phyloP scores from a whole-genome alignment of 2,329 filamentous ascomycete genomes.

The Curvularia sp. region DNA sequence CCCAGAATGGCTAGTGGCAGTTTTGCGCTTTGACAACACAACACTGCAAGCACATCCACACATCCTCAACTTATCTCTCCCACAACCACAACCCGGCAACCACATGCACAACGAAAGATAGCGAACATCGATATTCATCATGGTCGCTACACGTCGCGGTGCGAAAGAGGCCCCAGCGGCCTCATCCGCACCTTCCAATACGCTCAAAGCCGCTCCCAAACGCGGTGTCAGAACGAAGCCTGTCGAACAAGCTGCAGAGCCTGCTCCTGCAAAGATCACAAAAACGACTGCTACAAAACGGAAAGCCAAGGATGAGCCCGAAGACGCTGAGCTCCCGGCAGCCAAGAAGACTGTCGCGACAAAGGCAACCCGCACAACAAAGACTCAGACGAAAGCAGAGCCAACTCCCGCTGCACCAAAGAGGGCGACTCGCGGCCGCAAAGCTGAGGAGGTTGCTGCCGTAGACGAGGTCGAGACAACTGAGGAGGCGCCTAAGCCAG shows the following conservation, averaged over 20 bases:
- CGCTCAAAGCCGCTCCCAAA: conserved; percentile 44
- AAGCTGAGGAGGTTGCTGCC: conserved; percentile 20
- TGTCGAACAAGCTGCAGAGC: conserved; percentile 29
- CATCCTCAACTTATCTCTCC: conserved; percentile 21
- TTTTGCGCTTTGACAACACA: conserved; percentile 36
- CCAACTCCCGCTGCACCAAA: conserved; percentile 30
- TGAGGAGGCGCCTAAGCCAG: conserved; percentile 27
- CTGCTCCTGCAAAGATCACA: conserved; percentile 26
- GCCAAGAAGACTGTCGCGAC: conserved; percentile 31
- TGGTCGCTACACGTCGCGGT: conserved; percentile 45
- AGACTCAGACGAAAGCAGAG: conserved; percentile 26
- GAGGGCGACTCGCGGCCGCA: conserved; percentile 36
- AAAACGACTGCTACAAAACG: conserved; percentile 31
- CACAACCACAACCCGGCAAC: conserved; percentile 14
- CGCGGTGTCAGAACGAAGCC: conserved; percentile 40
- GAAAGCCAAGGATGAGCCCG: conserved; percentile 30
- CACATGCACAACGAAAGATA: conserved; percentile 19
- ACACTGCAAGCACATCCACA: conserved; percentile 25
- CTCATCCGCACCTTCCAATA: conserved; percentile 31
- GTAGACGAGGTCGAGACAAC: conserved; percentile 22
- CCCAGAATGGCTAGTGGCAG: conserved; percentile 17
- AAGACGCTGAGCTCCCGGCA: conserved; percentile 22
- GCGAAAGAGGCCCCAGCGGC: conserved; percentile 35
- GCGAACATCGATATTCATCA: conserved; percentile 30
- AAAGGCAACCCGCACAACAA: conserved; percentile 33